phyloP scores from a whole-genome alignment of 139 green algal species.

The Tetradesmus obliquus region DNA sequence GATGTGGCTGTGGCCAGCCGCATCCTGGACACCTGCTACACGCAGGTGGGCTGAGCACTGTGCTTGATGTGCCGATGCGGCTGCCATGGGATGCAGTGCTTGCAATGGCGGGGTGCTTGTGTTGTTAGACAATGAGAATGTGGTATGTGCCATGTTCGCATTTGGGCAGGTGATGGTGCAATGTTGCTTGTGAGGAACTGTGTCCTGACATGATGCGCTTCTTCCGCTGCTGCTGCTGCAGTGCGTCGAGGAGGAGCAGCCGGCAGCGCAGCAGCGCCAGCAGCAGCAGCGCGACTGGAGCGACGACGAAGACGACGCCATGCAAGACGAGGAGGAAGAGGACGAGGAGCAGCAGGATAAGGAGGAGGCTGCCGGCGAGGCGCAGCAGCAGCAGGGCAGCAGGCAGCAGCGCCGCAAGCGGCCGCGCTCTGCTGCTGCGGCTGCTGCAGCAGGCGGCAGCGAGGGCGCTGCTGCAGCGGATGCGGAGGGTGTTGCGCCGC shows the following conservation, averaged over 20 bases:
- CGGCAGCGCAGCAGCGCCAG: constrained; percentile 32
- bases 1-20: constrained; percentile 47
- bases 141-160: no score
- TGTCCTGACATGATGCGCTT: no score
- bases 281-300: not conserved
- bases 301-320: constrained; percentile 27
- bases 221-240: not conserved
- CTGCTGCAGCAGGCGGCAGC: not conserved
- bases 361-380: constrained; percentile 15
- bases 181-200: no score
- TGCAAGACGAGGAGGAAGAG: not conserved
- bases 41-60: not conserved
- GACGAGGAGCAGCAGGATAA: not conserved
- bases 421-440: not conserved
- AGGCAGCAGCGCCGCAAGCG: constrained; percentile 27
- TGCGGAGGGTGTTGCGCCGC: not conserved
- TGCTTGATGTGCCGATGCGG: not conserved
- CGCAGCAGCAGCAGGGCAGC: not conserved
- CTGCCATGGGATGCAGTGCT: not conserved
- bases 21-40: constrained; percentile 42
- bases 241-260: constrained; percentile 45
- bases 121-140: no score
- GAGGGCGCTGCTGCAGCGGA: not conserved
- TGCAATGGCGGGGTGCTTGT: not conserved
- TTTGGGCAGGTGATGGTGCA: no score